Conservation (phyloP, 2,329 filamentous ascomycete genomes). For the Cladosporium sp. region DNA sequence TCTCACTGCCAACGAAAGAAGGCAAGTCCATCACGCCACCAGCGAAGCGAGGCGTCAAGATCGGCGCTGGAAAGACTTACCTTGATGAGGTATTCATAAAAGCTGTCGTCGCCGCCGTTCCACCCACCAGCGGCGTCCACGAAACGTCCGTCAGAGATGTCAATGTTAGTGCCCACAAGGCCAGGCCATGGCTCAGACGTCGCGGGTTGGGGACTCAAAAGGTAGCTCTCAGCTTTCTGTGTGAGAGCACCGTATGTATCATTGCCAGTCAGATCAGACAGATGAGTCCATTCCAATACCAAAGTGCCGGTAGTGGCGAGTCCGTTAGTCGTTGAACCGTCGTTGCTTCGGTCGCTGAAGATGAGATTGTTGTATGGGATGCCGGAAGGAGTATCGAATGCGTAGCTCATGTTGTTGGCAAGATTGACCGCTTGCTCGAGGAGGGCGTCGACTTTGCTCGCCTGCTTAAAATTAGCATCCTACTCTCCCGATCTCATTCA, state of each 20-base stretch:
- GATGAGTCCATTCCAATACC: slow-evolving; percentile 79
- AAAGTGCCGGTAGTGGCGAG: slow-evolving; percentile 77
- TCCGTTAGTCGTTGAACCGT: slow-evolving; percentile 62
- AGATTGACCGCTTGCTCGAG: slow-evolving; percentile 68
- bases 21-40: not conserved
- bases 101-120: slow-evolving; percentile 76
- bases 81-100: slow-evolving; percentile 89
- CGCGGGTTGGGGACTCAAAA: slow-evolving; percentile 66
- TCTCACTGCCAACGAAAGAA: not conserved
- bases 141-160: slow-evolving; percentile 67
- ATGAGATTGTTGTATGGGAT: slow-evolving; percentile 71
- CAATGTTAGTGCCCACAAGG: slow-evolving; percentile 68
- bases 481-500: too few relatives aligned
- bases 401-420: slow-evolving; percentile 72
- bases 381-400: slow-evolving; percentile 75
- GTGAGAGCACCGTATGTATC: slow-evolving; percentile 65
- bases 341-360: slow-evolving; percentile 54
- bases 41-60: not conserved
- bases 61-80: not conserved
- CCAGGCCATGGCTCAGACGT: slow-evolving; percentile 73
- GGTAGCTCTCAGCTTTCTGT: slow-evolving; percentile 68
- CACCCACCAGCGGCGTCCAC: slow-evolving; percentile 70
- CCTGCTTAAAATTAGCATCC: not conserved
- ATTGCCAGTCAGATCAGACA: slow-evolving; percentile 74
- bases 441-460: slow-evolving; percentile 58